phyloP scores from a whole-genome alignment of 140 eudicot genomes.

The Oenanthe javanica region DNA sequence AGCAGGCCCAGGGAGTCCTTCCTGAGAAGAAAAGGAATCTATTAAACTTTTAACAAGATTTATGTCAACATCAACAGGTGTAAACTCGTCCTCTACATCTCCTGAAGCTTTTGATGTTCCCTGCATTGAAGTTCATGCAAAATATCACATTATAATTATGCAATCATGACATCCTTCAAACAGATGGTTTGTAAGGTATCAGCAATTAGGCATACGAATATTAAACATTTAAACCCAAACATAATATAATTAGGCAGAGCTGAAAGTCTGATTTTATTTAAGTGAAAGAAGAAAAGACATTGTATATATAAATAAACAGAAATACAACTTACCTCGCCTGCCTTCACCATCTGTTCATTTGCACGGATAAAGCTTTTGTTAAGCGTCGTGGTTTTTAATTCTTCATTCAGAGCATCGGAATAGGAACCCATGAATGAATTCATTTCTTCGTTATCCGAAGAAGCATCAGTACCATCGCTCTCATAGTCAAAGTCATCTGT shows the following conservation, averaged over 20 bases:
- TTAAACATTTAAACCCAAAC: too few relatives aligned
- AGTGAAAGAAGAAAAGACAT: neutral
- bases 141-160: neutral
- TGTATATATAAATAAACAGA: neutral
- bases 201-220: too few relatives aligned
- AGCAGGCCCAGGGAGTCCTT: slow-evolving; percentile 95
- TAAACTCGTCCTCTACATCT: slow-evolving; percentile 49
- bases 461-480: slow-evolving; percentile 34
- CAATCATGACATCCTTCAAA: too few relatives aligned
- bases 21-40: slow-evolving; percentile 86
- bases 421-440: slow-evolving; percentile 65
- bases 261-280: neutral
- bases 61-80: slow-evolving; percentile 84
- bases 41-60: slow-evolving; percentile 81
- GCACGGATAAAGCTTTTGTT: slow-evolving; percentile 73
- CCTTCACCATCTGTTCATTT: slow-evolving; percentile 38
- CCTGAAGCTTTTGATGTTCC: slow-evolving; percentile 49
- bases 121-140: slow-evolving; percentile 29
- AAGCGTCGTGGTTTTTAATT: slow-evolving; percentile 66
- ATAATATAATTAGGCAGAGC: neutral
- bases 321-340: slow-evolving; percentile 46
- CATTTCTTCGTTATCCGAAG: slow-evolving; percentile 36
- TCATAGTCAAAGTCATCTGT: slow-evolving; percentile 70
- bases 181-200: too few relatives aligned
- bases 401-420: slow-evolving; percentile 57